Base-by-base conservation (phyloP, 805 yeast species). In the Wilhelminamyces savonicus region DNA sequence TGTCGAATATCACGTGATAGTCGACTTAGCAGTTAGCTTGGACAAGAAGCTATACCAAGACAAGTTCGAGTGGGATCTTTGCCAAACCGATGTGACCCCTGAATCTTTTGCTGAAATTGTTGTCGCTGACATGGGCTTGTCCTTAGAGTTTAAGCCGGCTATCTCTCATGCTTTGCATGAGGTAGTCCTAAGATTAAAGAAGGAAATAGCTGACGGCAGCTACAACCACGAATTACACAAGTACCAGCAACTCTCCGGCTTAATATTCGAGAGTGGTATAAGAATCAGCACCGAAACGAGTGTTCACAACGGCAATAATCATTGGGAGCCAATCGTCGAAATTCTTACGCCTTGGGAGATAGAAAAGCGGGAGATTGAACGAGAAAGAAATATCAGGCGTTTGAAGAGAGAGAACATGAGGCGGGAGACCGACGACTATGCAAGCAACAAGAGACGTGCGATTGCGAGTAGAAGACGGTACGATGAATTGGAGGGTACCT, bases 301-400 rank as follows among this genome's bases (percentile, higher is more conserved):
- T 48, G 70, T 74, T 18, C 92, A 82, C 48, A 76, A 76, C 29
- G 69, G 84, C 16, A 95, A 94, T 19, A 82, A 78, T 21, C 73
- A 66, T 24, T 92, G 96, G 94, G 78, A 80, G 31, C 98, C 98
- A 16, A 70, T 76, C 24, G 81, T 90, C 5, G 97, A 90, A 55
- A 74, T 76, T 10, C 68, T 92, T 35, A 78, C 92, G 2, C 88
- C 84, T 31, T 86, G 88, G 74, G 98, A 92, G 56, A 85, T 92
- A 34, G 97, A 90, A 51, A 81, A 82, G 59, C 73, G 97, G 42
- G 97, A 92, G 52, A 86, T 87, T 43, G 98, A 92, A 58, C 78
- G 94, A 48, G 96, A 88, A 45, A 73, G 97, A 55, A 87, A 83
- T 51, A 69, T 86, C 37, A 75, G 98, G 56, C 76, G 98, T 50